Conservation (phyloP, 2,329 filamentous ascomycete genomes). For the Aaosphaeria arxii region DNA sequence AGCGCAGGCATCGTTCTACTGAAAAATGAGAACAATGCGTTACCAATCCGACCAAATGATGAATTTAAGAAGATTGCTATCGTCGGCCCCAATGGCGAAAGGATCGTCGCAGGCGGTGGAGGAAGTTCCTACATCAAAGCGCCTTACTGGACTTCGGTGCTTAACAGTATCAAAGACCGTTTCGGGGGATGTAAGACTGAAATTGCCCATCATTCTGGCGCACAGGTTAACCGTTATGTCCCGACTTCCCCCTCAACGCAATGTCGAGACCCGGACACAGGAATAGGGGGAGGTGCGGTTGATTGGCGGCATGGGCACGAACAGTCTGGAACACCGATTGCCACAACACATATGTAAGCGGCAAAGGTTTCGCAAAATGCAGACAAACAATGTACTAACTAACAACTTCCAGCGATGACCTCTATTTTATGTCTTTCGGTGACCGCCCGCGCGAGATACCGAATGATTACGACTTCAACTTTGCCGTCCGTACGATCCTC, state of each 20-base stretch:
- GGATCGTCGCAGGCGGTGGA: conserved; percentile 32
- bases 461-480: neutral
- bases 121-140: conserved; percentile 19
- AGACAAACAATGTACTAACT: too few species aligned
- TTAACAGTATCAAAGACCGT: neutral
- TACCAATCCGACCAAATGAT: conserved; percentile 62
- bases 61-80: conserved; percentile 61
- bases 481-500: neutral
- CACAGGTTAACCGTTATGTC: neutral
- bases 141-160: neutral
- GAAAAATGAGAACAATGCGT: conserved; percentile 64
- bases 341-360: neutral
- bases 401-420: neutral
- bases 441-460: neutral
- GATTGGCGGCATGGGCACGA: neutral
- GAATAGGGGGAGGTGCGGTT: neutral
- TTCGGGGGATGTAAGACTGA: neutral
- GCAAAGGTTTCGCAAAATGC: too few species aligned
- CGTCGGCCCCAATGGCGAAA: conserved; percentile 62
- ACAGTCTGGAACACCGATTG: neutral
- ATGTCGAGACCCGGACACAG: neutral
- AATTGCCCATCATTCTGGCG: neutral
- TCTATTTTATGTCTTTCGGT: neutral
- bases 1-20: conserved; percentile 68
- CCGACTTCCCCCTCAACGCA: neutral